Percentiles rank a stretch among this genome's conserved stretches.
phyloP scores from a whole-genome alignment of 2,329 filamentous ascomycete genomes.

The Pezicula rhizophila region DNA sequence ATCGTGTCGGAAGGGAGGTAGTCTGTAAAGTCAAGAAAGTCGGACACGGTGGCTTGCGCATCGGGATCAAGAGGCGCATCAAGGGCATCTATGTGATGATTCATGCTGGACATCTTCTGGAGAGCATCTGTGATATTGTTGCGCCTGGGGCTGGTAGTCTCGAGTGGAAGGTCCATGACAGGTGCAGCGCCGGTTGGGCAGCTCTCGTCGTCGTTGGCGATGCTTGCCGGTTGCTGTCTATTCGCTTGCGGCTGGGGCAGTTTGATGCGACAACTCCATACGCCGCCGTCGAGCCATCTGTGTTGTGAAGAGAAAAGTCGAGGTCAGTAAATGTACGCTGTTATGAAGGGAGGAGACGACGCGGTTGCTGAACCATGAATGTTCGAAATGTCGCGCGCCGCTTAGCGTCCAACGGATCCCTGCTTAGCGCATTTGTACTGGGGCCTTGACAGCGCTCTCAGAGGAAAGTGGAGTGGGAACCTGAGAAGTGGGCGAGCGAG shows the following conservation, averaged over 20 bases:
- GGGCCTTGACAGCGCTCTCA: not conserved
- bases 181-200: not conserved
- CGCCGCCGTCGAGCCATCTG: slow-evolving; percentile 27
- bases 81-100: slow-evolving; percentile 22
- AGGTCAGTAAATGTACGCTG: not conserved
- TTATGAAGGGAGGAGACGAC: not conserved
- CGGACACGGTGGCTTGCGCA: slow-evolving; percentile 62
- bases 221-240: slow-evolving; percentile 1
- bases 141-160: slow-evolving; percentile 22
- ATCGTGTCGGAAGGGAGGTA: slow-evolving; percentile 62
- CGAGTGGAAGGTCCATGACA: slow-evolving; percentile 18
- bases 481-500: too few species aligned
- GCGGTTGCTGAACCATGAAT: not conserved
- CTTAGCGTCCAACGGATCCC: not conserved
- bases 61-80: slow-evolving; percentile 49
- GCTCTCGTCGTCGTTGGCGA: not conserved
- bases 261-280: slow-evolving; percentile 28
- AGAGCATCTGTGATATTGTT: slow-evolving; percentile 26
- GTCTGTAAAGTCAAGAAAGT: slow-evolving; percentile 59
- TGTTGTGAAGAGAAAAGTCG: slow-evolving; percentile 9
- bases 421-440: not conserved
- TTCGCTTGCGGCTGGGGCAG: slow-evolving; percentile 16
- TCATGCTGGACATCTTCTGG: slow-evolving; percentile 24
- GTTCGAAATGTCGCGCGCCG: not conserved
- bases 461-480: too few species aligned